These are phyloP conservation scores for Russula sp. DNA, from an alignment of 768 basidiomycete species.

Conservation along the genomic window DNA sequence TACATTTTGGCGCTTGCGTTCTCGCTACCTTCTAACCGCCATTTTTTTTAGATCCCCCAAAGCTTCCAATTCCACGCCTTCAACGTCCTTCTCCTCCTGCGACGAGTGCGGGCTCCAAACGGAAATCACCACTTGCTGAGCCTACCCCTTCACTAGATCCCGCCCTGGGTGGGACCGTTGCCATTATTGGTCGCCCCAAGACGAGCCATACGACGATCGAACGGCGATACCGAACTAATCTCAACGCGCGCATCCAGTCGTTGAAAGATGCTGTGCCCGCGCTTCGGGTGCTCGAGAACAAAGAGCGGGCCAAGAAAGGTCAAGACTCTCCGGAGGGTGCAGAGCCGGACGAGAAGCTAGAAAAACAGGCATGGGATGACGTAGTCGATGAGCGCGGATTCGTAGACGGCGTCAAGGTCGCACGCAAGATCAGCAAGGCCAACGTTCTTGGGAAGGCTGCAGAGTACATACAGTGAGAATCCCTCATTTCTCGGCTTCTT, in stretches of 20 bases:
- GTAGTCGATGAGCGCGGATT: slow-evolving; percentile 78
- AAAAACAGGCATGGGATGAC: slow-evolving; percentile 33
- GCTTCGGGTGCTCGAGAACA: slow-evolving; percentile 67
- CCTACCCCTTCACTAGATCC: slow-evolving; percentile 21
- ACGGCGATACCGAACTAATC: slow-evolving; percentile 80
- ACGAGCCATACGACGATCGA: slow-evolving; percentile 89
- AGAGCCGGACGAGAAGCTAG: slow-evolving; percentile 1
- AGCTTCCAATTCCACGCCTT: slow-evolving; percentile 49
- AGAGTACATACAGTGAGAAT: slow-evolving; percentile 68
- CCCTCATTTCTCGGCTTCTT: background rate
- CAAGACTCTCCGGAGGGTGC: background rate
- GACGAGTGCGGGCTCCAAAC: slow-evolving; percentile 28
- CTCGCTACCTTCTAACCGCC: background rate
- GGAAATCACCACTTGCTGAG: slow-evolving; percentile 23
- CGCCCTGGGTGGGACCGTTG: slow-evolving; percentile 20
- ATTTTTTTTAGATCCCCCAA: slow-evolving; percentile 29
- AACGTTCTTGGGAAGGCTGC: slow-evolving; percentile 87
- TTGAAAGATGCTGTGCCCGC: slow-evolving; percentile 80
- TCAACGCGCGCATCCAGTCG: slow-evolving; percentile 80
- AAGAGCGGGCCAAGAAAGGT: slow-evolving; percentile 31
- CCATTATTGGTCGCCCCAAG: slow-evolving; percentile 50
- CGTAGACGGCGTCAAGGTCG: slow-evolving; percentile 89
- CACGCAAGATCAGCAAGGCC: slow-evolving; percentile 86
- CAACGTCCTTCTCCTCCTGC: slow-evolving; percentile 38
- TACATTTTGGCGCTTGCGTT: background rate